These are phyloP conservation scores for Persicaria maculosa DNA, from an alignment of 148 eudicot species.

Conservation along the genomic window DNA sequence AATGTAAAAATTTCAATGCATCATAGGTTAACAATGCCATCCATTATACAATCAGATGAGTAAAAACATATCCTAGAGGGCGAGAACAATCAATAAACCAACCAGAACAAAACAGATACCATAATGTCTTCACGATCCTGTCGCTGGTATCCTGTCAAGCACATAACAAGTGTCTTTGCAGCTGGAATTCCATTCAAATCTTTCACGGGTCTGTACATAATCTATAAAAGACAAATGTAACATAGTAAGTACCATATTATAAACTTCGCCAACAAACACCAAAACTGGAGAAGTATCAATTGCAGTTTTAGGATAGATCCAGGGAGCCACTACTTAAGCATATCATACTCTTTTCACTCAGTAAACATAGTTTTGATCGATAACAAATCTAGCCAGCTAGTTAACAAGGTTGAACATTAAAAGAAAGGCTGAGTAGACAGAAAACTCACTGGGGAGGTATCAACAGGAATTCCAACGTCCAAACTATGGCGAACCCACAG, in stretches of 20 bases:
- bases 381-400: neutral
- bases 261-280: neutral
- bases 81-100: neutral
- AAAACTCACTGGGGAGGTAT: conserved; percentile 44
- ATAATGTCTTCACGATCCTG: conserved; percentile 73
- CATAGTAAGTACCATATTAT: neutral
- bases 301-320: neutral
- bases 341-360: neutral
- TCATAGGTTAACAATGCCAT: neutral
- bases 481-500: conserved; percentile 73
- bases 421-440: neutral
- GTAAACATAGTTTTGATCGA: neutral
- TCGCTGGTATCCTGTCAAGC: conserved; percentile 86
- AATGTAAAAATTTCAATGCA: neutral
- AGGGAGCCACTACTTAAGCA: neutral
- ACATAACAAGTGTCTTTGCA: conserved; percentile 55
- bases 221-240: conserved; percentile 27
- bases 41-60: neutral
- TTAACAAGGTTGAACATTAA: neutral
- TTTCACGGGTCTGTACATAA: conserved; percentile 65
- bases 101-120: conserved; percentile 32
- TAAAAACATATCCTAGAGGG: neutral
- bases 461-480: conserved; percentile 45
- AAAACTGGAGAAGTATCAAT: neutral
- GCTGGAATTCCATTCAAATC: conserved; percentile 76